A percentile compares a stretch with the other conserved stretches of the same genome.
Evolutionary conservation across 208 protist genomes (phyloP).

Genomic region (Angomonas ambiguus): DNA sequence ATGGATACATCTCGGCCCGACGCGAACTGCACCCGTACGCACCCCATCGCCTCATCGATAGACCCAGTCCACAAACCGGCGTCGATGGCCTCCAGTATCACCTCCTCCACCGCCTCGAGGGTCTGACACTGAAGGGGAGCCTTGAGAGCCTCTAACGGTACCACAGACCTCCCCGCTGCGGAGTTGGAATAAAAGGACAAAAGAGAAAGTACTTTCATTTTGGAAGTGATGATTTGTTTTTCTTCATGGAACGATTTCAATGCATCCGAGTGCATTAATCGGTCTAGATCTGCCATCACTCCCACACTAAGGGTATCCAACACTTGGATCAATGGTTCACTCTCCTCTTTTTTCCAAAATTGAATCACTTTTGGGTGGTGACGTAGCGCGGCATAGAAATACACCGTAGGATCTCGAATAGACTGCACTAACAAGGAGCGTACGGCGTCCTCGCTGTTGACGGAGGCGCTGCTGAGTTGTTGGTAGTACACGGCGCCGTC

Average conservation of each 20-base stretch:
- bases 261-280: neutral
- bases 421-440: neutral
- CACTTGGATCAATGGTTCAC: neutral
- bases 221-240: neutral
- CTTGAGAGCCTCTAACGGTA: neutral
- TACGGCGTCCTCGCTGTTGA: neutral
- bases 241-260: neutral
- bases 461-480: neutral
- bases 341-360: neutral
- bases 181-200: neutral
- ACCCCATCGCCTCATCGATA: neutral
- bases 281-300: neutral
- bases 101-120: neutral
- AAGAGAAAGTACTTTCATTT: conserved; percentile 7
- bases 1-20: neutral
- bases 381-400: conserved; percentile 5
- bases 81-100: neutral
- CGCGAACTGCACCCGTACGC: neutral
- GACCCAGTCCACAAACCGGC: neutral
- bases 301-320: conserved; percentile 4
- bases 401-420: neutral
- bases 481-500: neutral
- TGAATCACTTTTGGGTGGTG: neutral
- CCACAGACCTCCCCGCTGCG: neutral
- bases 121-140: neutral